Evolutionary conservation across 169 alveolate genomes (phyloP), one percentile per base, ranked within the genome.

Genomic region (Cyclospora cayetanensis): DNA sequence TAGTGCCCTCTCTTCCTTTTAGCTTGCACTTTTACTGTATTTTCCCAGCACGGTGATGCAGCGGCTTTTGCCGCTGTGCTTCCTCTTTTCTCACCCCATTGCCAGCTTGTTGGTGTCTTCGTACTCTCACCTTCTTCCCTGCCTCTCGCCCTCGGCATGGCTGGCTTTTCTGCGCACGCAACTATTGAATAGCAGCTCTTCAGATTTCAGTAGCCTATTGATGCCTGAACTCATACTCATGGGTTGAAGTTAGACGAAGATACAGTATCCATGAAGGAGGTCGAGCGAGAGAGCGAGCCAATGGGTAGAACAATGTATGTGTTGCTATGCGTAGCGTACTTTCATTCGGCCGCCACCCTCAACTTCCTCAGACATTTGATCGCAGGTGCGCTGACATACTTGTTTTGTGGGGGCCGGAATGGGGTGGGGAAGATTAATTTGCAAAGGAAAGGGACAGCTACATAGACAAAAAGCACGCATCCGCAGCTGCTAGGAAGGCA

Each of bases 261-360:
- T 2, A 55, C 35, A 31, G 25, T 25, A 55, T 31, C 20, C 35
- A 55, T 22, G 15, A 31, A 55, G 68, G 25, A 2, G 68, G 68
- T 22, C 2, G 68, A 55, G 68, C 4, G 5, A 55, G 25, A 55
- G 25, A 4, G 12, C 20, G 42, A 12, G 34, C 9, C 4, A 41
- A 72, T 22, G 50, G 4, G 20, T 1, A 20, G 20, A 37, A 25
- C 68, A 37, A 18, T 76, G 87, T 25, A 31, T 4, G 39, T 27
- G 4, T n/a, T 1, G 22, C 25, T 76, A 18, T 37, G 50, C n/a
- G 4, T 87, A 87, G 92, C 92, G 12, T 94, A 94, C 83, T 53
- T 83, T 31, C 87, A 87, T 18, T 72, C 97, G 0, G 86, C 85
- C 22, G 93, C 93, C 0, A 91, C 95, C 9, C 72, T 90, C 34